Base-by-base conservation (phyloP, 192 early-diverging fungal species). In the Coemansia sp. region DNA sequence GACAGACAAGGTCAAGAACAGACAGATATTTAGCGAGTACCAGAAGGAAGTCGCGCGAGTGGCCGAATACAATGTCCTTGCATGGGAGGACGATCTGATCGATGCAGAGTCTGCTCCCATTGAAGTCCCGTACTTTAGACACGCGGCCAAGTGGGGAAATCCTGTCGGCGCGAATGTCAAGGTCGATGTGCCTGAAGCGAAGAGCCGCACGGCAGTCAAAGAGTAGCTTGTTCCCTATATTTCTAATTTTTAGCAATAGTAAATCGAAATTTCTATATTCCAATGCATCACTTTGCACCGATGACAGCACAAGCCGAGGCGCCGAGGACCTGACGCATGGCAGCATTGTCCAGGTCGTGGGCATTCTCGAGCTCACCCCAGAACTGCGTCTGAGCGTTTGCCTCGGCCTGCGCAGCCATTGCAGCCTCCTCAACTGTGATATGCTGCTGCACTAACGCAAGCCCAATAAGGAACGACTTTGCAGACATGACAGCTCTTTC, bases 281-380 rank as follows among this genome's bases (percentile, higher is more conserved):
- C 0, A 56, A 21, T 22, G 21, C 21, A 7, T 30, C 2, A 5
- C 23, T 79, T 74, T 28, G 66, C 67, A 41, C 71, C 74, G 52
- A 82, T 64, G 12, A 82, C 65, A 3, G 71, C 69, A 47, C 85
- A 87, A 7, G 85, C 87, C 19, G 83, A 88, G n/a, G 90, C 85
- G 25, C 90, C 91, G n/a, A 94, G 78, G 54, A 87, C 88, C 67
- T 88, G 84, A 60, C 85, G 88, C 25, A 89, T 68, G n/a, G 72
- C 78, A 2, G 72, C 73, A 21, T 81, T 71, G 54, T 75, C 73
- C 23, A 81, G 64, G 48, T 81, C 78, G 63, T 81, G 78, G 6
- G 78, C 87, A 67, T 93, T 91, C 74, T 93, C 90, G 9, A 95
- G 91, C 70, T 91, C 88, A 27, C 96, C 96, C 94, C 94, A 98